A percentile compares a stretch with the other conserved stretches of the same genome.
These are phyloP conservation scores for Bassia scoparia DNA, from an alignment of 148 eudicot species.

Conservation along the genomic window DNA sequence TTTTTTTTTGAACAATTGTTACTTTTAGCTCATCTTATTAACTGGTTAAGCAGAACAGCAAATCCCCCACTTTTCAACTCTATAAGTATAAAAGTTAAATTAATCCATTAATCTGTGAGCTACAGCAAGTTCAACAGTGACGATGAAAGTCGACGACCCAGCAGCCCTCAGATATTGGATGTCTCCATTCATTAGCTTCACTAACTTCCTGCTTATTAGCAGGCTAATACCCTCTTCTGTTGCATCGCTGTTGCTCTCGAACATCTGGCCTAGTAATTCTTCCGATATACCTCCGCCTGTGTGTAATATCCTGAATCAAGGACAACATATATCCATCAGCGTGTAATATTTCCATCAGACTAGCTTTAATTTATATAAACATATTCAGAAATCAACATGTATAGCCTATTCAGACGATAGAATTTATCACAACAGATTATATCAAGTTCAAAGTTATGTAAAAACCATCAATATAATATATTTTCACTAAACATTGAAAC, in stretches of 20 bases:
- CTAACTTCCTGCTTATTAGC: constrained; percentile 66
- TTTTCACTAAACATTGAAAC: too few species aligned
- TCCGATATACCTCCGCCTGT: constrained; percentile 77
- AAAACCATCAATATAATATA: too few species aligned
- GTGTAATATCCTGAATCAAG: constrained; percentile 66
- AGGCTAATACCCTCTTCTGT: constrained; percentile 85
- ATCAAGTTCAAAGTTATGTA: too few species aligned
- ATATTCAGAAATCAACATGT: too few species aligned
- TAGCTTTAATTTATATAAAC: not conserved
- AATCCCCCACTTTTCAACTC: not conserved
- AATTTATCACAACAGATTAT: too few species aligned
- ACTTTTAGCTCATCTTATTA: not conserved
- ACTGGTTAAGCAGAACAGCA: not conserved
- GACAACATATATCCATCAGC: not conserved
- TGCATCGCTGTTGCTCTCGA: constrained; percentile 48
- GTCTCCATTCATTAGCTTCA: constrained; percentile 93
- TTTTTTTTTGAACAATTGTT: not conserved
- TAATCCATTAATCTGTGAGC: constrained; percentile 27
- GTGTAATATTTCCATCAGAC: not conserved
- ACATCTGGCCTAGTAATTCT: constrained; percentile 74
- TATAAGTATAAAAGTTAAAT: not conserved
- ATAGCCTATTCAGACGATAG: too few species aligned
- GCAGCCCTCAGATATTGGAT: constrained; percentile 78
- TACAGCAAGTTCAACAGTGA: constrained; percentile 67
- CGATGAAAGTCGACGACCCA: constrained; percentile 63